phyloP scores from a whole-genome alignment of 1,139 yeast genomes.

The Zygoascus sp. region DNA sequence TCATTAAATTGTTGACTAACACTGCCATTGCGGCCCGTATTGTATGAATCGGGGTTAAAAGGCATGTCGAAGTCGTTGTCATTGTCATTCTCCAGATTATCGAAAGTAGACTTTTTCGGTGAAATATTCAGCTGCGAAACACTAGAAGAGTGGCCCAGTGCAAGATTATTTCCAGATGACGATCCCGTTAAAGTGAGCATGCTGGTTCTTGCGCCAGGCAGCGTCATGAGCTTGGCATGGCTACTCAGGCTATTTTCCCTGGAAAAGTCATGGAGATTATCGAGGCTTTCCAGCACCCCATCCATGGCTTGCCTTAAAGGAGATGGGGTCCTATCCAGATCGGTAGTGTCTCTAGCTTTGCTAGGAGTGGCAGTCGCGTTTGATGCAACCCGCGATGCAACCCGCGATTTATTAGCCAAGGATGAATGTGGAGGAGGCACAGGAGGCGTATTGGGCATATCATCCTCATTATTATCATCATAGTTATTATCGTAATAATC shows the following conservation, averaged over 20 bases:
- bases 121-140: constrained; percentile 6
- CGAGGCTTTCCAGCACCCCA: constrained; percentile 33
- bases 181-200: constrained; percentile 9
- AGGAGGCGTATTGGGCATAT: constrained; percentile 25
- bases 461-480: constrained; percentile 14
- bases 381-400: constrained; percentile 9
- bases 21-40: constrained; percentile 6
- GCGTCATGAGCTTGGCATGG: constrained; percentile 1
- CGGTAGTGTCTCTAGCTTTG: neutral
- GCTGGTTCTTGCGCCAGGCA: constrained; percentile 7
- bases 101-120: neutral
- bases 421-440: constrained; percentile 31
- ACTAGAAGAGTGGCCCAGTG: neutral
- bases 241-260: constrained; percentile 16
- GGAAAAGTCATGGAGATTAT: constrained; percentile 25
- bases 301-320: constrained; percentile 41
- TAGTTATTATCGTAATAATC: constrained; percentile 12
- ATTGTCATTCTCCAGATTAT: constrained; percentile 16
- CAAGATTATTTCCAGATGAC: neutral
- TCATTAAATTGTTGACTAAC: neutral
- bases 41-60: constrained; percentile 29
- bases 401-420: constrained; percentile 13
- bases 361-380: constrained; percentile 5
- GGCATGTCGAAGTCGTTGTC: constrained; percentile 23
- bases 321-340: constrained; percentile 47